Conservation (phyloP, 2,329 filamentous ascomycete species). For the Coleophoma eucalyptorum region DNA sequence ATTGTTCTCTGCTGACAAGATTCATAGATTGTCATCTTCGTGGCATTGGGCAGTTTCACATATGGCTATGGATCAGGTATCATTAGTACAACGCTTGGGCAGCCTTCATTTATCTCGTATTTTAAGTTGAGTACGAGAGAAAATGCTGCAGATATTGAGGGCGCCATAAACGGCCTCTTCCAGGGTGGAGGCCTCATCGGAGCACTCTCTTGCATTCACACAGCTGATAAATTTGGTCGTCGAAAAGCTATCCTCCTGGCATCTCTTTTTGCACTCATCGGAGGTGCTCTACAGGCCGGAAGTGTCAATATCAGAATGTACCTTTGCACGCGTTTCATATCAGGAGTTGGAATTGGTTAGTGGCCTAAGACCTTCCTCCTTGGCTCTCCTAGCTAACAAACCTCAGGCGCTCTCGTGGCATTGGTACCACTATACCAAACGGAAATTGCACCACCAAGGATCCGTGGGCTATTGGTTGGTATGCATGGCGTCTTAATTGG, state of each 20-base stretch:
- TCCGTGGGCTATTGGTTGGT: slow-evolving; percentile 72
- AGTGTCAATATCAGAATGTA: slow-evolving; percentile 10
- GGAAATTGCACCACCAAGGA: slow-evolving; percentile 54
- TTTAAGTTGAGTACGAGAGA: slow-evolving; percentile 32
- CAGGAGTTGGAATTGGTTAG: slow-evolving; percentile 42
- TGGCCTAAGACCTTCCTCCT: too few species aligned
- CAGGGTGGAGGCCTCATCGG: slow-evolving; percentile 29
- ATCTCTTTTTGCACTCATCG: slow-evolving; percentile 6
- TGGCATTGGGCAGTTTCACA: too few species aligned
- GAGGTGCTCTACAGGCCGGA: slow-evolving; percentile 14
- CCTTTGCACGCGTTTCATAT: slow-evolving; percentile 9
- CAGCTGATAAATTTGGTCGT: slow-evolving; percentile 67
- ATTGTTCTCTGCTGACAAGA: too few species aligned
- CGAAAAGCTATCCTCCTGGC: slow-evolving; percentile 12
- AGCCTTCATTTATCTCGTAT: slow-evolving; percentile 39
- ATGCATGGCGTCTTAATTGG: slow-evolving; percentile 66
- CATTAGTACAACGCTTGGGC: slow-evolving; percentile 40
- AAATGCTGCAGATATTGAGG: slow-evolving; percentile 37
- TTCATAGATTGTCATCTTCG: background rate
- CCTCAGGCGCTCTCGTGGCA: slow-evolving; percentile 74
- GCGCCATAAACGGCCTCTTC: slow-evolving; percentile 40
- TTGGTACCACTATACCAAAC: slow-evolving; percentile 77
- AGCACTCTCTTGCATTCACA: slow-evolving; percentile 68
- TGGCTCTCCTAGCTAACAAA: too few species aligned
- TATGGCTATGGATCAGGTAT: slow-evolving; percentile 34